Percentiles rank a stretch among this genome's conserved stretches.
phyloP scores from a whole-genome alignment of 2,329 filamentous ascomycete species.

The Paraconiothyrium sp. region DNA sequence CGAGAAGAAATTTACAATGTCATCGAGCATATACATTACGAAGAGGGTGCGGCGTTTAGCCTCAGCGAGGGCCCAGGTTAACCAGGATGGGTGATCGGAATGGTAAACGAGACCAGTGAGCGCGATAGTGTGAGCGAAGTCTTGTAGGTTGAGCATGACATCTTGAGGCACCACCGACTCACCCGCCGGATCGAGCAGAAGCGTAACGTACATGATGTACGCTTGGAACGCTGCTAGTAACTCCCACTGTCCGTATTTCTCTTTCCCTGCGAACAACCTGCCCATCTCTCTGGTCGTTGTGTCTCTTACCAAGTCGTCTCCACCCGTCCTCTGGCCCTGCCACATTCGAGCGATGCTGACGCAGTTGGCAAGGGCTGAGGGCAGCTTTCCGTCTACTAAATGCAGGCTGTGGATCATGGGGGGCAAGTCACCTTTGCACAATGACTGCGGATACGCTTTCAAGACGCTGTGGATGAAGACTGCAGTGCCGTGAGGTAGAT shows the following conservation, averaged over 20 bases:
- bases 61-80: conserved; percentile 1
- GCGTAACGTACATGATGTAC: conserved; percentile 6
- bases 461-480: conserved; percentile 5
- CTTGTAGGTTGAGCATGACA: conserved; percentile 7
- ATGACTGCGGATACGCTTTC: background rate
- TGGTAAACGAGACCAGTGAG: background rate
- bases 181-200: background rate
- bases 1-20: conserved; percentile 3
- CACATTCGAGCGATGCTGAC: conserved; percentile 5
- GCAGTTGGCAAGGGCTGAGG: conserved; percentile 1
- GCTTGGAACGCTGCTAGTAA: conserved; percentile 9
- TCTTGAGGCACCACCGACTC: background rate
- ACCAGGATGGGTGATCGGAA: background rate
- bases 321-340: background rate
- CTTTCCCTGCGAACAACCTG: background rate
- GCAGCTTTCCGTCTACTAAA: background rate
- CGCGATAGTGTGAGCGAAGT: conserved; percentile 1
- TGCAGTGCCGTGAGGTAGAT: background rate
- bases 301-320: background rate
- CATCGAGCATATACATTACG: conserved; percentile 10
- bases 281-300: background rate
- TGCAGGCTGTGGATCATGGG: background rate
- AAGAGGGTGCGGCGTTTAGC: conserved; percentile 5
- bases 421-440: background rate
- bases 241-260: background rate